Percentiles rank a stretch among this genome's conserved stretches.
These are phyloP conservation scores for Madurella mycetomatis DNA, from an alignment of 2,329 filamentous ascomycete genomes.

Conservation along the genomic window DNA sequence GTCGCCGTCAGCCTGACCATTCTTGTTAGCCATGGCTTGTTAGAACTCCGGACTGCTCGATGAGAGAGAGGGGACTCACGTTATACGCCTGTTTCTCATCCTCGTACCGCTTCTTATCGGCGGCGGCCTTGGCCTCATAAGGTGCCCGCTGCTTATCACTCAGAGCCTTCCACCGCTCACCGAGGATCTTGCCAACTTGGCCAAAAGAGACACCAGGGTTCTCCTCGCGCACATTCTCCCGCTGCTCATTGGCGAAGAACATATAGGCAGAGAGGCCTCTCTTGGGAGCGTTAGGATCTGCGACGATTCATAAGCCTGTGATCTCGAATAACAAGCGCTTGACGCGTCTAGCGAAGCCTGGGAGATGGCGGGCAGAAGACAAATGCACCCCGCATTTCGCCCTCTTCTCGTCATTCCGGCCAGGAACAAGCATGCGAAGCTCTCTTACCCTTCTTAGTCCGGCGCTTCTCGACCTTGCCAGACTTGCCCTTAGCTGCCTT, in stretches of 20 bases:
- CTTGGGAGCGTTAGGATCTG: conserved; percentile 98
- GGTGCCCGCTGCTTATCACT: conserved; percentile 88
- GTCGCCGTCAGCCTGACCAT: conserved; percentile 52
- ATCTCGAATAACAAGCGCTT: neutral
- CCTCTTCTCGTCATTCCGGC: no score
- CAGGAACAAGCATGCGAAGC: neutral
- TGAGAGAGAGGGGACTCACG: conserved; percentile 49
- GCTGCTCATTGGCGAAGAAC: conserved; percentile 99
- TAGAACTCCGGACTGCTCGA: neutral
- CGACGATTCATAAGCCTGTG: conserved; percentile 3
- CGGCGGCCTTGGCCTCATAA: conserved; percentile 93
- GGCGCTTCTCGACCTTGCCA: conserved; percentile 52
- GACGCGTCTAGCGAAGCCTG: neutral
- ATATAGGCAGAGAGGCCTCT: conserved; percentile 99
- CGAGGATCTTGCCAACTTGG: conserved; percentile 96
- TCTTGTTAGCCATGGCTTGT: conserved; percentile 12
- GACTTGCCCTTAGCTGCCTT: conserved; percentile 54
- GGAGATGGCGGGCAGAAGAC: neutral
- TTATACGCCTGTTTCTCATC: conserved; percentile 95
- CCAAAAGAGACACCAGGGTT: conserved; percentile 97
- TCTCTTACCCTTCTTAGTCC: conserved; percentile 55
- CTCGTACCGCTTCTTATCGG: conserved; percentile 99
- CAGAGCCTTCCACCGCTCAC: conserved; percentile 97
- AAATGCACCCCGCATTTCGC: no score
- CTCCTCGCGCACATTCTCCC: conserved; percentile 95